These are phyloP conservation scores for Exophiala sp. DNA, from an alignment of 2,329 filamentous ascomycete species.

Conservation along the genomic window DNA sequence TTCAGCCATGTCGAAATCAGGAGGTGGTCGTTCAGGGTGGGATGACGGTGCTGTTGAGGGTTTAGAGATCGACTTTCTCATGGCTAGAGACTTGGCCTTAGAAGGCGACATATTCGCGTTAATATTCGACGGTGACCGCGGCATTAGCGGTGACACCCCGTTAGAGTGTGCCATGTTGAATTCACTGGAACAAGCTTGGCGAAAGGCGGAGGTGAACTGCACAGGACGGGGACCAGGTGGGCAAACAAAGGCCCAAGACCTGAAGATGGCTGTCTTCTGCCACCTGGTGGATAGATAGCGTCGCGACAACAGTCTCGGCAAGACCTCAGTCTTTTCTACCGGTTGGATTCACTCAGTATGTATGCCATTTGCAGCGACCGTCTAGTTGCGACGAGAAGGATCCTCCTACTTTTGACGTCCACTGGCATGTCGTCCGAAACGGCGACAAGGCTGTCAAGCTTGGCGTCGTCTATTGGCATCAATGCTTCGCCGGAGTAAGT, in stretches of 20 bases:
- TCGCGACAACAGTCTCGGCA: too few relatives aligned
- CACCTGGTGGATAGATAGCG: background rate
- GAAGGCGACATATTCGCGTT: conserved; percentile 33
- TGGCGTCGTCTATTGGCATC: conserved; percentile 4
- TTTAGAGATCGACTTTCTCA: conserved; percentile 31
- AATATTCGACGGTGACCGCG: conserved; percentile 35
- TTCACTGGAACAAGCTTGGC: background rate
- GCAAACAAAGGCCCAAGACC: background rate
- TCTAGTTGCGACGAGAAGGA: too few relatives aligned
- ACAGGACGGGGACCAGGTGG: background rate
- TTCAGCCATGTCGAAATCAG: conserved; percentile 53
- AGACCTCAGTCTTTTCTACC: too few relatives aligned
- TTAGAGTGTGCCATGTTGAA: conserved; percentile 31
- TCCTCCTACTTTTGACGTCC: background rate
- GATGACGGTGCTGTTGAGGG: conserved; percentile 18
- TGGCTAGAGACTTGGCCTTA: conserved; percentile 34
- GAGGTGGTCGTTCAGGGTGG: conserved; percentile 17
- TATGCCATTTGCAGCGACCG: too few relatives aligned
- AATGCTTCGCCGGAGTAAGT: background rate
- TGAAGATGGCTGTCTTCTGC: background rate
- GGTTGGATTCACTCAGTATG: too few relatives aligned
- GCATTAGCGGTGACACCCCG: conserved; percentile 40
- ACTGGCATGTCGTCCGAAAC: background rate
- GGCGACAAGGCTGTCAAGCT: conserved; percentile 1
- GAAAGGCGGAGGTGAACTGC: too few relatives aligned